A percentile compares a stretch with the other conserved stretches of the same genome.
Evolutionary conservation across 129 eudicot species (phyloP).

Genomic region (Flaveria robusta): DNA sequence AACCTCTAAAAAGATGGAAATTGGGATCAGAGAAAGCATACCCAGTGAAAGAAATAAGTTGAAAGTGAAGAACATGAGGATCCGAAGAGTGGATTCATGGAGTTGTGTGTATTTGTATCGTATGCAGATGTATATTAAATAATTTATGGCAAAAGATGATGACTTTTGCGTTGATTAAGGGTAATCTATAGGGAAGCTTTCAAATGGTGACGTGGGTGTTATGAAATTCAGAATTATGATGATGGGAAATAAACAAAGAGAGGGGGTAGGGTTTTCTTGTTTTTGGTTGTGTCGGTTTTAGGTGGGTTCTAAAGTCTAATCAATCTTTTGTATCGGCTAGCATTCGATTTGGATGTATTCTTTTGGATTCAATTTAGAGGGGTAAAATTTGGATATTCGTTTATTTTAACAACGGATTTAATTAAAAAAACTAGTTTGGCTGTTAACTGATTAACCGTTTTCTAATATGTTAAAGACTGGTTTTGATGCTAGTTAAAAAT

Average conservation of each 20-base stretch:
- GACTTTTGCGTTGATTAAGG: conserved; percentile 33
- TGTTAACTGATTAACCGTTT: too few relatives aligned
- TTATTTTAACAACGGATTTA: too few relatives aligned
- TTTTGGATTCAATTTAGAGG: too few relatives aligned
- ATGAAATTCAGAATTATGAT: conserved; percentile 24
- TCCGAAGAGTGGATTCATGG: conserved; percentile 24
- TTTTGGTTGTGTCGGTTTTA: conserved; percentile 30
- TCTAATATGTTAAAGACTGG: too few relatives aligned
- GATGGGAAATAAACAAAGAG: conserved; percentile 5
- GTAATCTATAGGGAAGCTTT: conserved; percentile 36
- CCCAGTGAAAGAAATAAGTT: conserved; percentile 37
- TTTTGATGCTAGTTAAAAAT: too few relatives aligned
- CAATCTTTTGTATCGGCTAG: background rate
- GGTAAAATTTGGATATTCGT: too few relatives aligned
- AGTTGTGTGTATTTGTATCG: conserved; percentile 10
- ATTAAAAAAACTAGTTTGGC: too few relatives aligned
- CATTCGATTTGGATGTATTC: too few relatives aligned
- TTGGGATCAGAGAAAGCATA: conserved; percentile 25
- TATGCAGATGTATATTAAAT: background rate
- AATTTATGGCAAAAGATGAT: conserved; percentile 21
- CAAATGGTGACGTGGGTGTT: conserved; percentile 40
- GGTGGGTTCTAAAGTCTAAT: conserved; percentile 17
- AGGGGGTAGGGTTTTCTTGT: conserved; percentile 37
- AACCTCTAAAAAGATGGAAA: background rate
- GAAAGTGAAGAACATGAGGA: conserved; percentile 38